phyloP scores from a whole-genome alignment of 2,329 filamentous ascomycete genomes.

The Fusarium irregulare region DNA sequence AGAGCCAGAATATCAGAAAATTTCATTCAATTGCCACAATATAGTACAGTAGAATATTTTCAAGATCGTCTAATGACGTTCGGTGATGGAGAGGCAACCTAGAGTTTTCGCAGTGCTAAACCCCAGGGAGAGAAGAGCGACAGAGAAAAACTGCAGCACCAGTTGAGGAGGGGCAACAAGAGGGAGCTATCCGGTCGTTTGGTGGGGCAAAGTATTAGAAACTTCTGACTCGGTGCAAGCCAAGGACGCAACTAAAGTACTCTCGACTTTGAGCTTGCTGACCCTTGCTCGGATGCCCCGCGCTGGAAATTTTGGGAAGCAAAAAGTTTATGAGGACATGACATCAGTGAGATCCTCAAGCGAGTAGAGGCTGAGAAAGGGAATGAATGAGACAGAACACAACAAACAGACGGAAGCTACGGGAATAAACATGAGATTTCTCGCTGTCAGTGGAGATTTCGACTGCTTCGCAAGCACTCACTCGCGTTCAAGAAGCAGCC shows the following conservation, averaged over 20 bases:
- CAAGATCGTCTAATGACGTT: conserved; percentile 28
- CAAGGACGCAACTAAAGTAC: conserved; percentile 15
- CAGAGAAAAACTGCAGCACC: conserved; percentile 26
- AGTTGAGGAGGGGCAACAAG: conserved; percentile 37
- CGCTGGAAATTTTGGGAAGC: conserved; percentile 48
- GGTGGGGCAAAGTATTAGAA: conserved; percentile 39
- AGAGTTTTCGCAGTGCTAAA: conserved; percentile 31
- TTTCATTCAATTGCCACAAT: conserved; percentile 31
- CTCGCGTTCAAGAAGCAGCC: conserved; percentile 18
- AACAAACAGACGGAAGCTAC: conserved; percentile 22
- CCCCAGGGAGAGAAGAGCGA: conserved; percentile 40
- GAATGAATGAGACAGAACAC: background rate
- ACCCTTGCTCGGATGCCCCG: conserved; percentile 44
- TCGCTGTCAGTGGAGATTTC: background rate
- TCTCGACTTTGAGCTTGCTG: conserved; percentile 27
- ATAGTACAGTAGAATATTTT: background rate
- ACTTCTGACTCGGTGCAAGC: no score
- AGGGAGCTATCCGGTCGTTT: conserved; percentile 27
- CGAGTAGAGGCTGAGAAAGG: background rate
- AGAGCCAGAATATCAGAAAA: conserved; percentile 17
- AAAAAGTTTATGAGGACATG: conserved; percentile 43
- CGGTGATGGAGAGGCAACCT: conserved; percentile 29
- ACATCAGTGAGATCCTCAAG: conserved; percentile 45
- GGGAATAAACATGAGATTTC: conserved; percentile 25
- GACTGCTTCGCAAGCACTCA: background rate